phyloP scores from a whole-genome alignment of 78 protist genomes.

The Dictyostelium firmibasis region DNA sequence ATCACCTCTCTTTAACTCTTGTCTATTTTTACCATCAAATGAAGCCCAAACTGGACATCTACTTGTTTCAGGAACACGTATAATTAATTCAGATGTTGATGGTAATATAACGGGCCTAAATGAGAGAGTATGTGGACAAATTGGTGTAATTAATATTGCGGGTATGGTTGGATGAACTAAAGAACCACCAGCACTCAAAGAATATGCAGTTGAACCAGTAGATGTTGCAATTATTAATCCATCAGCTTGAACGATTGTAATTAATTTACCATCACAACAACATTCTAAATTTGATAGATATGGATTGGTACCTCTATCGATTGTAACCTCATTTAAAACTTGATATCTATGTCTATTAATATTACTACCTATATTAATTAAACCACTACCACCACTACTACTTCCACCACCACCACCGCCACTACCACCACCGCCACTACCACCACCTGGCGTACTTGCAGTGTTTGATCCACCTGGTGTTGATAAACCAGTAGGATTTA shows the following conservation, averaged over 20 bases:
- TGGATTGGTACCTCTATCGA: slow-evolving; percentile 84
- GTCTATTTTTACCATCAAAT: slow-evolving; percentile 80
- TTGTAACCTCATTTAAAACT: slow-evolving; percentile 81
- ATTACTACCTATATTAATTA: background rate
- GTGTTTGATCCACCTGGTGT: background rate
- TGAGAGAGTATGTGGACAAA: slow-evolving; percentile 94
- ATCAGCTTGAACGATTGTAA: slow-evolving; percentile 93
- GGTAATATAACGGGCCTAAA: slow-evolving; percentile 93
- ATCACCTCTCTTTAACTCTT: slow-evolving; percentile 66
- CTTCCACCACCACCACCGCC: background rate
- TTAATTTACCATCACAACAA: slow-evolving; percentile 74
- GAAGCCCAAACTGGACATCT: slow-evolving; percentile 77
- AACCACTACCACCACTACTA: background rate
- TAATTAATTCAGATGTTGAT: slow-evolving; percentile 38
- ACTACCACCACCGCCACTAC: background rate
- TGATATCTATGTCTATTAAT: slow-evolving; percentile 42
- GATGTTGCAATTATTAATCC: slow-evolving; percentile 86
- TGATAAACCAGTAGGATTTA: too few species aligned
- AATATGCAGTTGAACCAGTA: slow-evolving; percentile 95
- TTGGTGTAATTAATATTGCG: slow-evolving; percentile 91
- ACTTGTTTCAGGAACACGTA: slow-evolving; percentile 50
- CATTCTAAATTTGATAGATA: slow-evolving; percentile 87
- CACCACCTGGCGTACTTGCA: background rate
- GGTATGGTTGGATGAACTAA: slow-evolving; percentile 92
- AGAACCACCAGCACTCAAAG: slow-evolving; percentile 94